Evolutionary conservation across 2,329 filamentous ascomycete species (phyloP), one percentile per base, ranked within the genome.

Genomic region (Ascocoryne sarcoides): DNA sequence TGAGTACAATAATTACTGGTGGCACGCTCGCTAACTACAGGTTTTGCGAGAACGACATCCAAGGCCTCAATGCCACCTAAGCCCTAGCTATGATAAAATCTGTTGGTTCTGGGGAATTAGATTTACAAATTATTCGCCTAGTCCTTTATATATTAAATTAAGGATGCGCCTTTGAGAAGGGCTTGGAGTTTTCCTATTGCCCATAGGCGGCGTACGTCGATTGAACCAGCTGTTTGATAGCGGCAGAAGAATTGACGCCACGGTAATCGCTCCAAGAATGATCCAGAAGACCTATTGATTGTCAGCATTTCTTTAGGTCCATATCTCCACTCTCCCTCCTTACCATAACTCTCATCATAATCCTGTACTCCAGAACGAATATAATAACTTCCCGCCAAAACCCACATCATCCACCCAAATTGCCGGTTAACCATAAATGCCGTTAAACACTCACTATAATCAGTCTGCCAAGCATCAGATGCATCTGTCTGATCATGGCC

Each of bases 321-420:
- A 16, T n/a, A 32, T 4, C 10, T 31, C 5, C 4, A 12, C 16
- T 12, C 16, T 31, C 12, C 15, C 15, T 10, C 54, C 39, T 75
- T 51, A 1, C 73, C 74, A 72, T 73, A 79, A 0, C 59, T 56
- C 60, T 78, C 74, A 29, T 77, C 73, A 32, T 58, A 68, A 48
- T 76, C 71, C 53, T 73, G 70, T 0, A 40, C 62, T 0, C 73
- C 73, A 8, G 60, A 54, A 1, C 73, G 62, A 37, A 70, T 64
- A 48, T 78, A 77, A 50, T 78, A 78, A 49, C 70, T 73, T 1
- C 72, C 73, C 0, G 64, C 65, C 14, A 81, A 41, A 28, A 76
- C 75, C 69, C 73, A 77, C 59, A 71, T 64, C 56, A 73, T 67
- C 74, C 74, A 75, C 10, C 74, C 67, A 0, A 68, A 64, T 58